These are phyloP conservation scores for Aureobasidium sp. DNA, from an alignment of 2,329 filamentous ascomycete species.

Conservation along the genomic window DNA sequence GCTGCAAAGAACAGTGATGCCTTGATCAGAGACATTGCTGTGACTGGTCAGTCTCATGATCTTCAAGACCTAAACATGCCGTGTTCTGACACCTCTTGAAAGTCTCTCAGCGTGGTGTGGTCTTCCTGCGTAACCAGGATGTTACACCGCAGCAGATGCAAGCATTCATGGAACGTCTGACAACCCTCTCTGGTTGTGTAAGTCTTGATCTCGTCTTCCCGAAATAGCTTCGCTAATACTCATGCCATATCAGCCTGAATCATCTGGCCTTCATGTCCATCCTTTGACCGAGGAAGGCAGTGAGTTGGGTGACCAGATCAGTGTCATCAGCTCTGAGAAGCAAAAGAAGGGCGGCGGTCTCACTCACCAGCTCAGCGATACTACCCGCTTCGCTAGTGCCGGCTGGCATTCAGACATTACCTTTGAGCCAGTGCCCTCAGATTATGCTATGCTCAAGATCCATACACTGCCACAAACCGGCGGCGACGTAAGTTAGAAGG, in stretches of 20 bases:
- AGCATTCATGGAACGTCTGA: conserved; percentile 40
- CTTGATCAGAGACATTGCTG: conserved; percentile 18
- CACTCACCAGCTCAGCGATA: conserved; percentile 46
- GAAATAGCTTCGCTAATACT: background rate
- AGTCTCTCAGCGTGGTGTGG: conserved; percentile 44
- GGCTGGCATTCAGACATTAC: conserved; percentile 50
- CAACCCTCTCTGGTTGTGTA: conserved; percentile 36
- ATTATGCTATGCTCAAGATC: conserved; percentile 49
- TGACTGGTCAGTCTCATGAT: conserved; percentile 5
- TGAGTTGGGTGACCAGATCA: conserved; percentile 50
- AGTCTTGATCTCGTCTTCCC: conserved; percentile 17
- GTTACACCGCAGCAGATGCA: conserved; percentile 40
- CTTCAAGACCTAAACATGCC: background rate
- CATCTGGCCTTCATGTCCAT: conserved; percentile 49
- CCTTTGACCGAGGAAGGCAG: conserved; percentile 47
- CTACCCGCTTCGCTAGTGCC: conserved; percentile 41
- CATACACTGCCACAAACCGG: conserved; percentile 41
- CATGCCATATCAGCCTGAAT: conserved; percentile 31
- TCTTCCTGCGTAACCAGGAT: conserved; percentile 46
- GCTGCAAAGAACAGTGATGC: conserved; percentile 17
- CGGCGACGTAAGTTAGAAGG: conserved; percentile 34
- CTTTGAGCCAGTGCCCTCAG: conserved; percentile 48
- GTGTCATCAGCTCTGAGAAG: conserved; percentile 50
- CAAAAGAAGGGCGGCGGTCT: conserved; percentile 49
- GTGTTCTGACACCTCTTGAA: background rate